A percentile compares a stretch with the other conserved stretches of the same genome.
Evolutionary conservation across 345 rosid species (phyloP).

Genomic region (Citrus mangshanensis): DNA sequence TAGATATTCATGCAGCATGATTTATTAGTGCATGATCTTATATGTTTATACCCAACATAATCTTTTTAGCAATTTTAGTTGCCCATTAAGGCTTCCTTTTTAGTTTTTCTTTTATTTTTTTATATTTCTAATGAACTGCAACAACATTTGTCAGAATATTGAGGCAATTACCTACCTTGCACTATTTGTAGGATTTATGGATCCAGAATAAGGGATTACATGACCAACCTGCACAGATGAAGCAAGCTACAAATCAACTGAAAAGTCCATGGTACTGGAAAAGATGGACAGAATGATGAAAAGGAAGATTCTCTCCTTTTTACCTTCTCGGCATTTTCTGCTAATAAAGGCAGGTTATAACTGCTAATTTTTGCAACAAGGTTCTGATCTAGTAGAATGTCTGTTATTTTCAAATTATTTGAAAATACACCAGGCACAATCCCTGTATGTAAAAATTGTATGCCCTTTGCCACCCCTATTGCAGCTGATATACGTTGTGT

Average conservation of each 20-base stretch:
- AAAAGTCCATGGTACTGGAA: not conserved
- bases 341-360: conserved; percentile 75
- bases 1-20: not conserved
- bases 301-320: not conserved
- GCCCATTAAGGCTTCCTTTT: not conserved
- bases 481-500: conserved; percentile 79
- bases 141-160: not conserved
- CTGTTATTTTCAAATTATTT: conserved; percentile 76
- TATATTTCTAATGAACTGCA: not conserved
- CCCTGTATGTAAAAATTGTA: conserved; percentile 89
- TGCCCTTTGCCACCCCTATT: conserved; percentile 85
- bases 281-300: not conserved
- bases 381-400: conserved; percentile 81
- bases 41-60: too few relatives aligned
- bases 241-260: conserved; percentile 1
- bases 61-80: not conserved
- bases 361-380: conserved; percentile 78
- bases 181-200: conserved; percentile 32
- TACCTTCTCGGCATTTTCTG: conserved; percentile 68
- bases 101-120: too few relatives aligned
- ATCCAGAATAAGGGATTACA: conserved; percentile 37
- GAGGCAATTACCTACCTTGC: conserved; percentile 40
- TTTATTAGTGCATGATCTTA: not conserved
- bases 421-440: conserved; percentile 79
- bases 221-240: conserved; percentile 49